phyloP scores from a whole-genome alignment of 495 filamentous ascomycete species.

The Penicillium dipodomyicola region DNA sequence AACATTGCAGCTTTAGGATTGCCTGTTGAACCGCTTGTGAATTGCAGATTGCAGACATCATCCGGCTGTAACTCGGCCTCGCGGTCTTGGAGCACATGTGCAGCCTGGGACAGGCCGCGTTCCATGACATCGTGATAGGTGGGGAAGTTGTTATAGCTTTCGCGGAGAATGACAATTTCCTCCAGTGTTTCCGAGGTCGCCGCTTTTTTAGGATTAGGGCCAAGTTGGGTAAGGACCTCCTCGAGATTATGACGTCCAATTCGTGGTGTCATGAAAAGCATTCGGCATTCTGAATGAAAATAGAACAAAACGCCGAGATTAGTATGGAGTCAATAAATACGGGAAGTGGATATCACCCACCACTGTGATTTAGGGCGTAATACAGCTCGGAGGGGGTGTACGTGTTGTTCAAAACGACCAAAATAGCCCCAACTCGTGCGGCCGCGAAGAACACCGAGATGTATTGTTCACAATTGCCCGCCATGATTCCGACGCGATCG shows the following conservation, averaged over 20 bases:
- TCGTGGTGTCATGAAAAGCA: slow-evolving; percentile 61
- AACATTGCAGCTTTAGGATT: slow-evolving; percentile 74
- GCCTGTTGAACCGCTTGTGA: slow-evolving; percentile 69
- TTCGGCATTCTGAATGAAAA: slow-evolving; percentile 48
- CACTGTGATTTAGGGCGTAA: slow-evolving; percentile 62
- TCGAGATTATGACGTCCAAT: slow-evolving; percentile 58
- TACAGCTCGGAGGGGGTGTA: slow-evolving; percentile 63
- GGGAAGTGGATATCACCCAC: slow-evolving; percentile 34
- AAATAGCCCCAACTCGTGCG: slow-evolving; percentile 60
- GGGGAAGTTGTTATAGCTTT: slow-evolving; percentile 46
- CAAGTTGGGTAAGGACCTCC: slow-evolving; percentile 52
- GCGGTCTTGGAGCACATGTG: slow-evolving; percentile 44
- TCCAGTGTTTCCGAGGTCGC: slow-evolving; percentile 35
- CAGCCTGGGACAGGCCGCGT: slow-evolving; percentile 29
- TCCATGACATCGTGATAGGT: slow-evolving; percentile 51
- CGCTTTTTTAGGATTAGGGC: slow-evolving; percentile 33
- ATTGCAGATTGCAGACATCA: slow-evolving; percentile 68
- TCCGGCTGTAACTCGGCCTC: slow-evolving; percentile 51
- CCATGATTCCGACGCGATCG: slow-evolving; percentile 67
- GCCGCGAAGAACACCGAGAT: slow-evolving; percentile 67
- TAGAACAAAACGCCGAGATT: not conserved
- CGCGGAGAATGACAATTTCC: slow-evolving; percentile 56
- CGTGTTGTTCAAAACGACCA: slow-evolving; percentile 70
- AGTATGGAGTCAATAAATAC: slow-evolving; percentile 6
- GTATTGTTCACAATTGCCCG: slow-evolving; percentile 70